A percentile compares a stretch with the other conserved stretches of the same genome.
These are phyloP conservation scores for Thelephora aurantiotincta DNA, from an alignment of 768 basidiomycete genomes.

Conservation along the genomic window DNA sequence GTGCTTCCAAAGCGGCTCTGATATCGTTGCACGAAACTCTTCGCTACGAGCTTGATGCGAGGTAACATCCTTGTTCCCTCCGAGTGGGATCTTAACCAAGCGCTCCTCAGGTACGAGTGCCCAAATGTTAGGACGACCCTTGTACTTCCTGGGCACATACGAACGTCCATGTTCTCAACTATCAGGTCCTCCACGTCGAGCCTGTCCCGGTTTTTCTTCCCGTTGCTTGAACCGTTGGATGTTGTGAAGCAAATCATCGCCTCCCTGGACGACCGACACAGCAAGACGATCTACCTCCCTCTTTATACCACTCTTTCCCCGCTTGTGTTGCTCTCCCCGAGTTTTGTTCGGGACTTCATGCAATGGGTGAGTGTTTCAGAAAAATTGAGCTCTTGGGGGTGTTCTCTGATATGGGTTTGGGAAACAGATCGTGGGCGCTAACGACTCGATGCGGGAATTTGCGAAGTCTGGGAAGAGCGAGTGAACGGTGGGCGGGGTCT, in stretches of 20 bases:
- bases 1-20: slow-evolving; percentile 86
- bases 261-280: slow-evolving; percentile 71
- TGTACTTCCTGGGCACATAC: slow-evolving; percentile 66
- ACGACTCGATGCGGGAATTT: slow-evolving; percentile 58
- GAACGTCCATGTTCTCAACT: slow-evolving; percentile 66
- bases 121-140: slow-evolving; percentile 81
- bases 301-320: slow-evolving; percentile 55
- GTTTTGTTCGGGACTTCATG: slow-evolving; percentile 56
- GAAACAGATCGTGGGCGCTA: slow-evolving; percentile 47
- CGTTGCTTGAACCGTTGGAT: slow-evolving; percentile 54
- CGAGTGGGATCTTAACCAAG: slow-evolving; percentile 12
- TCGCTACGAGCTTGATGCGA: slow-evolving; percentile 75
- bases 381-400: neutral
- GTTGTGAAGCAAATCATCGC: slow-evolving; percentile 74
- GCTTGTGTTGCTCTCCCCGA: slow-evolving; percentile 44
- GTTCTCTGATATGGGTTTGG: too few species aligned
- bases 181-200: slow-evolving; percentile 31
- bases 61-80: slow-evolving; percentile 23
- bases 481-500: too few species aligned
- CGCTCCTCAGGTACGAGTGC: slow-evolving; percentile 35
- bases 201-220: slow-evolving; percentile 61
- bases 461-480: slow-evolving; percentile 27
- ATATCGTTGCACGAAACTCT: slow-evolving; percentile 72
- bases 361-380: slow-evolving; percentile 44
- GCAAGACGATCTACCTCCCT: slow-evolving; percentile 54